phyloP scores from a whole-genome alignment of 108 stramenopile species.

The Mediolabrus comicus region DNA sequence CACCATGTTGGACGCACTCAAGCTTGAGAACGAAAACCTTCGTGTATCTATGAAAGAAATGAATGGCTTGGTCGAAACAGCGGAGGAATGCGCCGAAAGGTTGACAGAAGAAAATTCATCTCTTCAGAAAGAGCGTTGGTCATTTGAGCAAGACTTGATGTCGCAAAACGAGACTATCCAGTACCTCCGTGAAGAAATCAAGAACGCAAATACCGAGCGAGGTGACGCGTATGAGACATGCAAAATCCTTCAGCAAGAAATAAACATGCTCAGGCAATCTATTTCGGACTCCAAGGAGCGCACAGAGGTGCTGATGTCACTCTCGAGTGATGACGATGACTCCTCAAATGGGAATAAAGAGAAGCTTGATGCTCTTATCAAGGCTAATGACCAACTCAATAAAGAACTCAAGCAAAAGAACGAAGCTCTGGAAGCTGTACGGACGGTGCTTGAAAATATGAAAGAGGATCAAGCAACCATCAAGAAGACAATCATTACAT shows the following conservation, averaged over 20 bases:
- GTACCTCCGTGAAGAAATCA: slow-evolving; percentile 15
- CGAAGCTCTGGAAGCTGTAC: slow-evolving; percentile 13
- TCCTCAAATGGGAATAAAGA: slow-evolving; percentile 1
- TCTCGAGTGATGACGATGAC: neutral
- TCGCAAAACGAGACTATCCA: slow-evolving; percentile 1
- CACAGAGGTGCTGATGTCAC: neutral
- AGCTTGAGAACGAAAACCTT: slow-evolving; percentile 11
- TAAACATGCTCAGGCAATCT: slow-evolving; percentile 10
- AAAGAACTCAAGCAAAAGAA: slow-evolving; percentile 23
- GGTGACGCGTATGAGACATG: slow-evolving; percentile 19
- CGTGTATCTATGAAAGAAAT: slow-evolving; percentile 4
- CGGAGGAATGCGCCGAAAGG: neutral
- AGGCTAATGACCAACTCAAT: slow-evolving; percentile 3
- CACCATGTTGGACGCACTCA: neutral
- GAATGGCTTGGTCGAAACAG: slow-evolving; percentile 9
- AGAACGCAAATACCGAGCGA: slow-evolving; percentile 12
- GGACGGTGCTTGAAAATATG: slow-evolving; percentile 14
- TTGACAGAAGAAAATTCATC: slow-evolving; percentile 11
- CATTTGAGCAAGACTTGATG: neutral
- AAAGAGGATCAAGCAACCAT: slow-evolving; percentile 22
- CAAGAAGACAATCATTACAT: slow-evolving; percentile 24
- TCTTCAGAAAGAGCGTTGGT: slow-evolving; percentile 6
- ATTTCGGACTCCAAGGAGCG: slow-evolving; percentile 6
- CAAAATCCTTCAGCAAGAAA: slow-evolving; percentile 18
- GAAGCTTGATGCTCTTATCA: slow-evolving; percentile 9